Evolutionary conservation across 1,284 basidiomycete species (phyloP).

Genomic region (Nidula niveotomentosa): DNA sequence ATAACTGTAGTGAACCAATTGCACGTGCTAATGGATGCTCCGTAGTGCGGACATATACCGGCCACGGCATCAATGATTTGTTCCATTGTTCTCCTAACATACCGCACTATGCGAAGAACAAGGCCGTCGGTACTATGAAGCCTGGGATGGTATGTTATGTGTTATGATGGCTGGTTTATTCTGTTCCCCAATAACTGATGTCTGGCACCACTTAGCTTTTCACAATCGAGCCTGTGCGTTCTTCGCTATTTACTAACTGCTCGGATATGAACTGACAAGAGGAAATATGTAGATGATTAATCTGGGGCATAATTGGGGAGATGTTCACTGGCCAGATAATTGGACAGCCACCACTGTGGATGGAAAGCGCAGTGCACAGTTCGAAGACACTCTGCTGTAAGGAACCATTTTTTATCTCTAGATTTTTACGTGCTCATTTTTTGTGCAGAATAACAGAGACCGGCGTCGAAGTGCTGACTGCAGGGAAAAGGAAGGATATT

Average conservation of each 20-base stretch:
- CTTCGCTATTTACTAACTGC: neutral
- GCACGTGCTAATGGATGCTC: conserved; percentile 80
- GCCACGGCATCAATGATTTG: conserved; percentile 87
- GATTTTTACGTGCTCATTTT: conserved; percentile 1
- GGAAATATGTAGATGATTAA: conserved; percentile 80
- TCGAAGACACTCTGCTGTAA: conserved; percentile 89
- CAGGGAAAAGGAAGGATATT: conserved; percentile 31
- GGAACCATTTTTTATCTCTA: conserved; percentile 25
- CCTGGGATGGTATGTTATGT: conserved; percentile 70
- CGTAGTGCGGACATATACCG: conserved; percentile 87
- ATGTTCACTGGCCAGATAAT: conserved; percentile 84
- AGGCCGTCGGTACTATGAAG: conserved; percentile 82
- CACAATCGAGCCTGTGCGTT: conserved; percentile 77
- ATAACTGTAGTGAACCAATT: conserved; percentile 67
- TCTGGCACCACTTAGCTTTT: conserved; percentile 45
- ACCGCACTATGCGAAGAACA: conserved; percentile 88
- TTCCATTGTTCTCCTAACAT: conserved; percentile 79
- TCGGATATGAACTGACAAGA: conserved; percentile 7
- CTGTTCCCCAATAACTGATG: neutral
- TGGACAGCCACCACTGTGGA: conserved; percentile 95
- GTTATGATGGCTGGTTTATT: conserved; percentile 2
- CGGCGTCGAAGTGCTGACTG: conserved; percentile 89
- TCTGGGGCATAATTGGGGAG: conserved; percentile 71
- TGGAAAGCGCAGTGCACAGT: conserved; percentile 90
- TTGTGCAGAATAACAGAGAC: conserved; percentile 81